Evolutionary conservation across 306 rosid species (phyloP).

Genomic region (Coriaria nepalensis): DNA sequence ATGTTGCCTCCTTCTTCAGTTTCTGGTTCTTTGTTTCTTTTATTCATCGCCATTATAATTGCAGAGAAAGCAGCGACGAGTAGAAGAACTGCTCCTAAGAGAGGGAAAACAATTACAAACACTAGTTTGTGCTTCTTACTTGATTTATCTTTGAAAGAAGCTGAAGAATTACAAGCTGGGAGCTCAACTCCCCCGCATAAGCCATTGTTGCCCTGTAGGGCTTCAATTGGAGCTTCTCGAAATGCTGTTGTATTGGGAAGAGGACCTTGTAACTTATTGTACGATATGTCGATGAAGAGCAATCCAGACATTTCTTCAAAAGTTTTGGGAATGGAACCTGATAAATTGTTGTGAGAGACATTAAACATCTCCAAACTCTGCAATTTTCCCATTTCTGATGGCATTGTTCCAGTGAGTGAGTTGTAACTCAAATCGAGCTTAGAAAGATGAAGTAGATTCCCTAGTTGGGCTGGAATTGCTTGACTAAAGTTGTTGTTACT

Average conservation of each 20-base stretch:
- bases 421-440: conserved; percentile 28
- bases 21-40: not conserved
- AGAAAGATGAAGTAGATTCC: conserved; percentile 13
- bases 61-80: conserved; percentile 3
- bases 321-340: conserved; percentile 16
- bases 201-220: conserved; percentile 18
- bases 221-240: conserved; percentile 9
- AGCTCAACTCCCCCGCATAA: conserved; percentile 15
- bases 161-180: not conserved
- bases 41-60: not conserved
- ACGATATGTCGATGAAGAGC: conserved; percentile 16
- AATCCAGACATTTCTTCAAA: conserved; percentile 3
- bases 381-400: conserved; percentile 9
- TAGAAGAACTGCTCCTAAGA: not conserved
- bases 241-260: conserved; percentile 7
- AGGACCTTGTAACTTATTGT: conserved; percentile 16
- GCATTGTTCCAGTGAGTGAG: conserved; percentile 19
- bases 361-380: conserved; percentile 21
- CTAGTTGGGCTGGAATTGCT: conserved; percentile 19
- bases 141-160: conserved; percentile 1
- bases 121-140: not conserved
- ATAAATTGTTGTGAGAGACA: conserved; percentile 30
- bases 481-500: conserved; percentile 19
- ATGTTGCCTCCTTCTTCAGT: not conserved
- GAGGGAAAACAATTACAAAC: not conserved